Base-by-base conservation (phyloP, 2,329 filamentous ascomycete species). In the Parafenestella ontariensis region DNA sequence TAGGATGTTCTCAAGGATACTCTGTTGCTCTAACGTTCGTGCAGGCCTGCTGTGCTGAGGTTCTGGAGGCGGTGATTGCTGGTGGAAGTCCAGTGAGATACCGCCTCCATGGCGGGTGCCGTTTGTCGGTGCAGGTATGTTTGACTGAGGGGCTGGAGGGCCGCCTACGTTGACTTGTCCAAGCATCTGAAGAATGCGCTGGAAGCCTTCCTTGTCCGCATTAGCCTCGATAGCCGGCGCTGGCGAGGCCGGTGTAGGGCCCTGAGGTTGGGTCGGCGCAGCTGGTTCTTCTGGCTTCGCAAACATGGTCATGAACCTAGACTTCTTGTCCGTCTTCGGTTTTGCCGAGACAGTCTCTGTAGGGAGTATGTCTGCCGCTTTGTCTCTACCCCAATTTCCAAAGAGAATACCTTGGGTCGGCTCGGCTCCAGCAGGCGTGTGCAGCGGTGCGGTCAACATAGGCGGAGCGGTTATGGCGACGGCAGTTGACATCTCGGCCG, bases 171-270 rank as follows among this genome's bases (percentile, higher is more conserved):
- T 73, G 33, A 65, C 61, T 42, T 80, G 79, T 45, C 92, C 89
- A 36, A 96, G 84, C 83, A 96, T 96, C 64, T 90, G 85, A 31
- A 96, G 80, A 41, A 97, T 85, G 40, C 88, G 85, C 61, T 92
- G 86, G 76, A 97, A 96, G 1, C 92, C 93, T 73, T 92, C 89
- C 74, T 92, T 91, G 68, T 96, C 93, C 58, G 87, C 86, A 5
- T 74, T 81, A 77, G 81, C 78, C 18, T 77, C 74, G 49, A 75
- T 72, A 9, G 69, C 58, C 48, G 65, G 65, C 40, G 54, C 69
- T 49, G 74, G 61, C 9, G 64, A 65, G 11, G 64, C 59, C 31
- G 67, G 57, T 18, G 53, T 45, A 18, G 65, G 56, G 8, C 44
- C 46, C 9, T 59, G 46, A 15, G 61, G 52, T 17, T 62, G 65